Evolutionary conservation across 305 asterid species (phyloP).

Genomic region (Stenogyne calaminthoides): DNA sequence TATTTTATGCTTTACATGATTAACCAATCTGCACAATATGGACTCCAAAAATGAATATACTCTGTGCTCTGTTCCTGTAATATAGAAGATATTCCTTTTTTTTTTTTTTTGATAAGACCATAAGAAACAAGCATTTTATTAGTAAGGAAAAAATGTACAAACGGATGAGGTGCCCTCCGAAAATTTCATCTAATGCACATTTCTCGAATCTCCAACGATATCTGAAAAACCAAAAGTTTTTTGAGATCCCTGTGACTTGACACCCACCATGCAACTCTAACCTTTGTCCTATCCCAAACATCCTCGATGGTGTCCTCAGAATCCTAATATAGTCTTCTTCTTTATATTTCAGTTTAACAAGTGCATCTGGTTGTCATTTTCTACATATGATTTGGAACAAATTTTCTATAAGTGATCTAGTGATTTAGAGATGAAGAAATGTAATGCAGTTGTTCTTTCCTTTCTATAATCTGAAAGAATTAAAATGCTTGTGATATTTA

Average conservation of each 20-base stretch:
- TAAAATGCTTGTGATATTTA: not conserved
- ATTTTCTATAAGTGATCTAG: not conserved
- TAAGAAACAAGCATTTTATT: not conserved
- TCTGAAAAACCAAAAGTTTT: not conserved
- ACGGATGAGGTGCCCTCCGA: not conserved
- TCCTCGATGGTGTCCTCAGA: not conserved
- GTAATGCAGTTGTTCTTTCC: not conserved
- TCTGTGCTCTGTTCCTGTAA: not conserved
- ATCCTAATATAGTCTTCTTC: not conserved
- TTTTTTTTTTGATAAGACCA: not conserved
- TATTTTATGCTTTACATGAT: not conserved
- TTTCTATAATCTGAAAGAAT: not conserved
- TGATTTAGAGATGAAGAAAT: conserved; percentile 9
- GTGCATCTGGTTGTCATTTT: conserved; percentile 4
- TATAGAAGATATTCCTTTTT: not conserved
- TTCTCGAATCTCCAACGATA: not conserved
- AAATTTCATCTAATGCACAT: not conserved
- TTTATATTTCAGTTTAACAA: not conserved
- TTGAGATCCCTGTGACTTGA: not conserved
- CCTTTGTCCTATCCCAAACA: not conserved
- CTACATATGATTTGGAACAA: not conserved
- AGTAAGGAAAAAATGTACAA: not conserved
- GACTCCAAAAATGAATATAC: too few species aligned
- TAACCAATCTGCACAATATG: not conserved
- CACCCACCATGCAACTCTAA: not conserved